Percentiles rank a stretch among this genome's conserved stretches.
Evolutionary conservation across 2,329 filamentous ascomycete genomes (phyloP).

Genomic region (Cercospora canescens): DNA sequence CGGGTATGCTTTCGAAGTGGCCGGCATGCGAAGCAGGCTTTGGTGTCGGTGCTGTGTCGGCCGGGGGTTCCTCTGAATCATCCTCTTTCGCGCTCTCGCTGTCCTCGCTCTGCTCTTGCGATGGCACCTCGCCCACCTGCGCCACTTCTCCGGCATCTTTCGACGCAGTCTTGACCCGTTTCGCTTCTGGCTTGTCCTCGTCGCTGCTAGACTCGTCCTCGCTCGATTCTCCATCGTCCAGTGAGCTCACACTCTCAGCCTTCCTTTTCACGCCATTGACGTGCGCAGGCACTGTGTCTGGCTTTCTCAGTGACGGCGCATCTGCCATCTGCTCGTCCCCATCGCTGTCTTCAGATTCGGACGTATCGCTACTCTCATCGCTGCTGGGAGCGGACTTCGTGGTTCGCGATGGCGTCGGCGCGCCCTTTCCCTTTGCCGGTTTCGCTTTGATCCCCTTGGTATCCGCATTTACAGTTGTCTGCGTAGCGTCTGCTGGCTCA

Average conservation of each 20-base stretch:
- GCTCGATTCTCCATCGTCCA: constrained; percentile 5
- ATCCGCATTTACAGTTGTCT: background rate
- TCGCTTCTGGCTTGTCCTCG: constrained; percentile 8
- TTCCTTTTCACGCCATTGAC: constrained; percentile 35
- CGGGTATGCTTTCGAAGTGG: constrained; percentile 20
- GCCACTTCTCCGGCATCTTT: constrained; percentile 7
- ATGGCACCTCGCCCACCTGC: constrained; percentile 2
- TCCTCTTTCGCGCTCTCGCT: constrained; percentile 13
- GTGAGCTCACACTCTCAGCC: constrained; percentile 18
- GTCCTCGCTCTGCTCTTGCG: constrained; percentile 15
- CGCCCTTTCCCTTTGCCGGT: constrained; percentile 9
- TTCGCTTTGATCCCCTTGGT: constrained; percentile 12
- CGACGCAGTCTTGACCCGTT: constrained; percentile 12
- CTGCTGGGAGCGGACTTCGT: constrained; percentile 12
- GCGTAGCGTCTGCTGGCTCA: no score
- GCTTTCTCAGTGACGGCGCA: constrained; percentile 18
- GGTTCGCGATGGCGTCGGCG: constrained; percentile 3
- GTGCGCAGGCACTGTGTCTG: constrained; percentile 19
- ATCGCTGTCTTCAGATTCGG: constrained; percentile 17
- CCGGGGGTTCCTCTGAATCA: background rate
- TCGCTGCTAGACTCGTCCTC: constrained; percentile 19
- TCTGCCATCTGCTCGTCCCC: constrained; percentile 19
- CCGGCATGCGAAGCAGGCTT: background rate
- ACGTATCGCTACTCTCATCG: constrained; percentile 31
- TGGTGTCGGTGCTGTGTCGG: background rate